A percentile compares a stretch with the other conserved stretches of the same genome.
Evolutionary conservation across 2,329 filamentous ascomycete genomes (phyloP).

Genomic region (Aspergillus intermedius): DNA sequence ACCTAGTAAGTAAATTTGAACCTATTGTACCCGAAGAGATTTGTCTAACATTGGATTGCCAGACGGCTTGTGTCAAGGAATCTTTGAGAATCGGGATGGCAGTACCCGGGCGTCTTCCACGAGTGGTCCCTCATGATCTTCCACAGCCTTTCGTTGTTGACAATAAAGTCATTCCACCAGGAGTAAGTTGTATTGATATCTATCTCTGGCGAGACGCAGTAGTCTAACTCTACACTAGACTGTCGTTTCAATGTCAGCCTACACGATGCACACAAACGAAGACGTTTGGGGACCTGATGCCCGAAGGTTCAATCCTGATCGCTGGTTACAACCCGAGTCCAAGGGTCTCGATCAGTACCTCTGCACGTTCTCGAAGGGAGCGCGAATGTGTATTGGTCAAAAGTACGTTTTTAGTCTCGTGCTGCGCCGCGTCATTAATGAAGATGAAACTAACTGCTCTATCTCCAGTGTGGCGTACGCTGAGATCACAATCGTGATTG

Average conservation of each 20-base stretch:
- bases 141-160: conserved; percentile 1
- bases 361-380: background rate
- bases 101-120: conserved; percentile 6
- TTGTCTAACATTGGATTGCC: background rate
- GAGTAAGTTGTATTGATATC: background rate
- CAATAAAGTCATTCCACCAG: conserved; percentile 2
- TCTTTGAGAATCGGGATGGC: conserved; percentile 4
- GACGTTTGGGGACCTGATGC: conserved; percentile 5
- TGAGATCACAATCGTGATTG: background rate
- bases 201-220: background rate
- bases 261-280: conserved; percentile 4
- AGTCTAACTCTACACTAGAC: background rate
- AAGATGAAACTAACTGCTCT: background rate
- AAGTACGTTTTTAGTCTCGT: background rate
- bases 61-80: conserved; percentile 7
- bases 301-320: conserved; percentile 2
- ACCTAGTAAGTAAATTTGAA: background rate
- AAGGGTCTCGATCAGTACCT: background rate
- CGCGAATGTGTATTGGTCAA: background rate
- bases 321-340: conserved; percentile 1
- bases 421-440: too few species aligned
- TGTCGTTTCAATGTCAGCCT: conserved; percentile 3
- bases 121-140: conserved; percentile 2
- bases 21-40: too few species aligned
- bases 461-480: background rate